phyloP scores from a whole-genome alignment of 75 land plant species.

The Pinus taeda region DNA sequence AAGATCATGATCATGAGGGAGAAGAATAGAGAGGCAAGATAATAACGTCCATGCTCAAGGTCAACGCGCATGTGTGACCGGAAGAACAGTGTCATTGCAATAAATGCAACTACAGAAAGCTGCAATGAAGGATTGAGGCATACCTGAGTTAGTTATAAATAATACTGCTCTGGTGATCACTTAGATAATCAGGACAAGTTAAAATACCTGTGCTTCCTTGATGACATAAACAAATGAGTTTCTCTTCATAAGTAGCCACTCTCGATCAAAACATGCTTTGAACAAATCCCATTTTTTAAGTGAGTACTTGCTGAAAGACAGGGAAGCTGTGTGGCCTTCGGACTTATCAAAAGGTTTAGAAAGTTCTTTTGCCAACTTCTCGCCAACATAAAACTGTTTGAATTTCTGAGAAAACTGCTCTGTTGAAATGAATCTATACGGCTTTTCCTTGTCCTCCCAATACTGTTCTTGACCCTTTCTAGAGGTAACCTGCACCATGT shows the following conservation, averaged over 20 bases:
- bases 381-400: slow-evolving; percentile 62
- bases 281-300: slow-evolving; percentile 52
- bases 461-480: slow-evolving; percentile 89
- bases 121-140: slow-evolving; percentile 11
- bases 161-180: not conserved
- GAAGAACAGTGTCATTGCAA: slow-evolving; percentile 63
- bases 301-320: slow-evolving; percentile 51
- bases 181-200: not conserved
- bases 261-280: slow-evolving; percentile 52
- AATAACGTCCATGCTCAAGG: slow-evolving; percentile 26
- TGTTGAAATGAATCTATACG: slow-evolving; percentile 56
- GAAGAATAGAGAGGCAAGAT: slow-evolving; percentile 55
- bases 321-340: slow-evolving; percentile 67
- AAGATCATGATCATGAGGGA: slow-evolving; percentile 38
- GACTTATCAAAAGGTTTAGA: slow-evolving; percentile 55
- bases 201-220: slow-evolving; percentile 44
- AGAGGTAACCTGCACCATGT: slow-evolving; percentile 59
- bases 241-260: slow-evolving; percentile 62
- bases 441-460: slow-evolving; percentile 51
- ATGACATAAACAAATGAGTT: slow-evolving; percentile 64
- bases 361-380: slow-evolving; percentile 41
- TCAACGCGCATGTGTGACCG: slow-evolving; percentile 52
- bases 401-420: slow-evolving; percentile 75
- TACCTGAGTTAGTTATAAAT: too few species aligned
- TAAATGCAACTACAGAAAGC: slow-evolving; percentile 32